Conservation (phyloP, 306 rosid species). For the Vicia sativa region DNA sequence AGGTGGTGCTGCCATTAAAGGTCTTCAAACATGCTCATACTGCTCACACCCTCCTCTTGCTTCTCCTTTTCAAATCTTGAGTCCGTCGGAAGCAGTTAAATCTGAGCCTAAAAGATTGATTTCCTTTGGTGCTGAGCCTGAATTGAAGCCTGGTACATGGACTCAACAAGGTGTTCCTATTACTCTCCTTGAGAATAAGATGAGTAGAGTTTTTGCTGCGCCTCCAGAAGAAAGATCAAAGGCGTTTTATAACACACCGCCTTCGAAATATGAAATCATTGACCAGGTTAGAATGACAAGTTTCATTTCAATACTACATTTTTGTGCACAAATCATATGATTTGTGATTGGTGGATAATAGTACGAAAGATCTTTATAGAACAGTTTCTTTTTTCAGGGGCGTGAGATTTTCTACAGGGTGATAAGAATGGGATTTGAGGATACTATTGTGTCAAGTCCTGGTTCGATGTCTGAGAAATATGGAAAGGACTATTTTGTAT, state of each 20-base stretch:
- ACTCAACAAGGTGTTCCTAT: constrained; percentile 61
- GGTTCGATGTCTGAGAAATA: constrained; percentile 78
- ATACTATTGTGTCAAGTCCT: constrained; percentile 82
- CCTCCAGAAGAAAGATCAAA: constrained; percentile 82
- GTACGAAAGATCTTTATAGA: not conserved
- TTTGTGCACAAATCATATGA: not conserved
- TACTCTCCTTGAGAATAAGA: constrained; percentile 78
- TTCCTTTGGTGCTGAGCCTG: constrained; percentile 65
- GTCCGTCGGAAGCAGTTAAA: constrained; percentile 72
- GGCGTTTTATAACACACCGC: constrained; percentile 68
- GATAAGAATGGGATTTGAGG: constrained; percentile 95
- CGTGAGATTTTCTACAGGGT: constrained; percentile 84
- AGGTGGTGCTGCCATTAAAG: constrained; percentile 76
- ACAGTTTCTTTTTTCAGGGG: constrained; percentile 55
- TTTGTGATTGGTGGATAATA: not conserved
- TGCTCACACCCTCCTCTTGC: constrained; percentile 69
- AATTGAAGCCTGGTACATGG: constrained; percentile 71
- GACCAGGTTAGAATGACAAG: constrained; percentile 85
- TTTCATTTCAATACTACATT: too few species aligned
- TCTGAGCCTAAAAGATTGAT: constrained; percentile 56
- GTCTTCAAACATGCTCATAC: constrained; percentile 72
- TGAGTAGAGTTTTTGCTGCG: constrained; percentile 86
- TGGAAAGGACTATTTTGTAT: constrained; percentile 79
- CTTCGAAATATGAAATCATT: constrained; percentile 84
- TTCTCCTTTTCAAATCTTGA: constrained; percentile 73